Evolutionary conservation across 306 rosid species (phyloP).

Genomic region (Leucaena leucocephala): DNA sequence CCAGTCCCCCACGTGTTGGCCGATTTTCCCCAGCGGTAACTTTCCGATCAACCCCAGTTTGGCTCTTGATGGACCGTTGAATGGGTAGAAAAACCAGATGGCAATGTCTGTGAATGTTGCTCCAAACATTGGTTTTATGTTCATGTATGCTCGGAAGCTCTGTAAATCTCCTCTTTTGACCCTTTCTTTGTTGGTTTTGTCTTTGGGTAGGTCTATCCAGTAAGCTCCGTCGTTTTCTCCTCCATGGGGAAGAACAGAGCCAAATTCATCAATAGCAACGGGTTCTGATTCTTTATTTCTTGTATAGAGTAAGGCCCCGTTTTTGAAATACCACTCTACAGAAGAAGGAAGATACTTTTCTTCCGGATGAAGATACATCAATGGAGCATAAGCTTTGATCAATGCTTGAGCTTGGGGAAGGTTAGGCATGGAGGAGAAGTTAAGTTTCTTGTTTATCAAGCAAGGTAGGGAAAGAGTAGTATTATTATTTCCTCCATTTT

Average conservation of each 20-base stretch:
- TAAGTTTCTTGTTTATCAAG: conserved; percentile 52
- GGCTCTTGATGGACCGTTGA: conserved; percentile 70
- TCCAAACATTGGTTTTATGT: conserved; percentile 73
- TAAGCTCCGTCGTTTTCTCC: conserved; percentile 51
- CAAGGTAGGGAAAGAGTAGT: conserved; percentile 43
- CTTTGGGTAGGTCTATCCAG: conserved; percentile 70
- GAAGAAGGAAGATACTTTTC: conserved; percentile 67
- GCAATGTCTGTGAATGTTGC: conserved; percentile 67
- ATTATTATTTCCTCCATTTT: conserved; percentile 35
- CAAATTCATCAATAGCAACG: conserved; percentile 43
- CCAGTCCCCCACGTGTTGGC: conserved; percentile 64
- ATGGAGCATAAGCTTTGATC: conserved; percentile 34
- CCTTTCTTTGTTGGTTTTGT: neutral
- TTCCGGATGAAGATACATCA: conserved; percentile 49
- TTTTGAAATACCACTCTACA: conserved; percentile 59
- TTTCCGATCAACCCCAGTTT: conserved; percentile 45
- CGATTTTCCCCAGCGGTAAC: conserved; percentile 55
- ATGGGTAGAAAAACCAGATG: conserved; percentile 77
- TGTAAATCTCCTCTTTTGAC: conserved; percentile 61
- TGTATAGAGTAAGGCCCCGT: conserved; percentile 60
- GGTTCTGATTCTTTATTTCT: conserved; percentile 45
- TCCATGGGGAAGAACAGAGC: conserved; percentile 68
- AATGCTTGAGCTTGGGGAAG: conserved; percentile 50
- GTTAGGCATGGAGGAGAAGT: conserved; percentile 55
- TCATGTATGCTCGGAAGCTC: conserved; percentile 51